Evolutionary conservation across 2,329 filamentous ascomycete genomes (phyloP).

Genomic region (Helminthosporium solani): DNA sequence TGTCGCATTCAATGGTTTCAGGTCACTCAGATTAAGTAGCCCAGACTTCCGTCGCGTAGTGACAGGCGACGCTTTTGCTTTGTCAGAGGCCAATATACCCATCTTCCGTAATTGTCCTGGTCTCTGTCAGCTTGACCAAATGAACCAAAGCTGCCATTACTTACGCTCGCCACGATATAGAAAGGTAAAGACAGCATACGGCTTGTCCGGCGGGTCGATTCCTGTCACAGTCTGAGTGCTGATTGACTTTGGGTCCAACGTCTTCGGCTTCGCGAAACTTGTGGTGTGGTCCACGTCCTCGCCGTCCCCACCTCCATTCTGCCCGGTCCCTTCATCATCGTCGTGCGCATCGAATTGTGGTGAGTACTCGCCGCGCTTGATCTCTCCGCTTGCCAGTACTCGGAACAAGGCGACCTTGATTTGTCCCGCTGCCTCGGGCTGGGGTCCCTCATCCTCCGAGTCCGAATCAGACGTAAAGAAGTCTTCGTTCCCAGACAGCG

Average conservation of each 20-base stretch:
- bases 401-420: constrained; percentile 98
- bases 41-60: constrained; percentile 75
- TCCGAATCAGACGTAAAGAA: constrained; percentile 65
- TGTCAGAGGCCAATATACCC: constrained; percentile 75
- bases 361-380: constrained; percentile 97
- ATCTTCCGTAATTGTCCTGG: constrained; percentile 94
- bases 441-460: constrained; percentile 78
- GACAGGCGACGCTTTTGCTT: constrained; percentile 60
- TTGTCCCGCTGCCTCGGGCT: constrained; percentile 89
- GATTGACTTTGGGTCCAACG: constrained; percentile 92
- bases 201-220: constrained; percentile 92
- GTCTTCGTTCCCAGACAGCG: constrained; percentile 68
- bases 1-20: constrained; percentile 75
- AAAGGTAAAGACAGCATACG: constrained; percentile 96
- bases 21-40: constrained; percentile 79
- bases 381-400: constrained; percentile 91
- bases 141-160: constrained; percentile 41
- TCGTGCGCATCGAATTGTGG: constrained; percentile 97
- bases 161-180: constrained; percentile 93
- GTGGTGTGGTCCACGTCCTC: constrained; percentile 96
- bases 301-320: constrained; percentile 58
- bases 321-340: constrained; percentile 69
- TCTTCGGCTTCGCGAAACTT: constrained; percentile 95
- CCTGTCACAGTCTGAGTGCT: constrained; percentile 99
- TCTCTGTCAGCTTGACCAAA: constrained; percentile 12